These are phyloP conservation scores for Saussurea involucrata DNA, from an alignment of 129 eudicot genomes.

Conservation along the genomic window DNA sequence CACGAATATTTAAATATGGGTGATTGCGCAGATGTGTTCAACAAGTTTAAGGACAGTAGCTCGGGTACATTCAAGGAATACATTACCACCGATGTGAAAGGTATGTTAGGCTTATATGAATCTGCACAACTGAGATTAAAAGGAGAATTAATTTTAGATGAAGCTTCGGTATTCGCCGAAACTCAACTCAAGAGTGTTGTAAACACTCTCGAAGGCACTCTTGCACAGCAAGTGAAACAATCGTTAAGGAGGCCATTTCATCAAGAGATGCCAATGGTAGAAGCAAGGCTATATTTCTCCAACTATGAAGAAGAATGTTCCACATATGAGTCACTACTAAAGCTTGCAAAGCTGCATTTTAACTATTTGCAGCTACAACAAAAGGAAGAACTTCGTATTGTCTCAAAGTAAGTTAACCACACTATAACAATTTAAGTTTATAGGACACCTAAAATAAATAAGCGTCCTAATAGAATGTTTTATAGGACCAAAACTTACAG, in stretches of 20 bases:
- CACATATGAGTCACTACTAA: slow-evolving; percentile 6
- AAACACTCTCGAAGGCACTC: slow-evolving; percentile 22
- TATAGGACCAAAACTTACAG: no score
- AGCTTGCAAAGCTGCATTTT: slow-evolving; percentile 40
- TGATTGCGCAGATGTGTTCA: slow-evolving; percentile 14
- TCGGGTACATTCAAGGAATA: slow-evolving; percentile 17
- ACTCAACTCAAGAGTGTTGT: slow-evolving; percentile 11
- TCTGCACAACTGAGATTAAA: slow-evolving; percentile 17
- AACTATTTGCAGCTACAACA: slow-evolving; percentile 32
- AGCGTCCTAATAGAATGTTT: no score
- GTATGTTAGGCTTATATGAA: slow-evolving; percentile 40
- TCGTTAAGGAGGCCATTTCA: slow-evolving; percentile 22
- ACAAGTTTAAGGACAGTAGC: slow-evolving; percentile 9
- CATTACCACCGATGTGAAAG: slow-evolving; percentile 11
- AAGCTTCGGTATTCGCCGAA: not conserved
- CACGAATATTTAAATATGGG: not conserved
- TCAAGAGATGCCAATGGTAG: slow-evolving; percentile 18
- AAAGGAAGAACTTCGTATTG: slow-evolving; percentile 17
- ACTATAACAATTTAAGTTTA: no score
- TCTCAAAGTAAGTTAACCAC: slow-evolving; percentile 15
- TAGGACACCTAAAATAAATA: no score
- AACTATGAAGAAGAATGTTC: slow-evolving; percentile 27
- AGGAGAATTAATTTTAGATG: not conserved
- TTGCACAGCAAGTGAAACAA: slow-evolving; percentile 16
- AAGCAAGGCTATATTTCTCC: slow-evolving; percentile 25